phyloP scores from a whole-genome alignment of 2,329 filamentous ascomycete species.

The Curvularia sp. region DNA sequence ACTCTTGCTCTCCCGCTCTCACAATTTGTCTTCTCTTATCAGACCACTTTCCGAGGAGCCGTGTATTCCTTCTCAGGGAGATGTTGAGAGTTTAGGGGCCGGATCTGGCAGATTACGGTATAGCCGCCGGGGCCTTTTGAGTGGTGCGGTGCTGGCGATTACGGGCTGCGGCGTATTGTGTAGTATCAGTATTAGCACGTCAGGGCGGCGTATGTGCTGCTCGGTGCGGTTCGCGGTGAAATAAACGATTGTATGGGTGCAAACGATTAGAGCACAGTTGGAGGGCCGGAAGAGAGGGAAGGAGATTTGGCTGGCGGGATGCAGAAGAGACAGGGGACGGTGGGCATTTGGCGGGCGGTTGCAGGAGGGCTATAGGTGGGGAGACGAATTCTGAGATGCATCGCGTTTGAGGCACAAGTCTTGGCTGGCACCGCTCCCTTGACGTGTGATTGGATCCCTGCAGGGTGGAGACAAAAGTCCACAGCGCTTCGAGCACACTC shows the following conservation, averaged over 20 bases:
- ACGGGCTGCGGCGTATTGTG: conserved; percentile 19
- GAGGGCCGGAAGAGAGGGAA: conserved; percentile 29
- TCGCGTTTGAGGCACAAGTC: conserved; percentile 44
- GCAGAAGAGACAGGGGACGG: conserved; percentile 40
- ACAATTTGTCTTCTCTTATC: conserved; percentile 22
- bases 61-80: conserved; percentile 31
- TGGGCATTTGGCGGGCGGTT: conserved; percentile 47
- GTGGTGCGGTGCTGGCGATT: conserved; percentile 26
- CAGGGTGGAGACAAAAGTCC: conserved; percentile 38
- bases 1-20: conserved; percentile 10
- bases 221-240: conserved; percentile 12
- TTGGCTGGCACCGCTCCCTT: conserved; percentile 39
- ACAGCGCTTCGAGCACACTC: conserved; percentile 42
- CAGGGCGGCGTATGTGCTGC: conserved; percentile 16
- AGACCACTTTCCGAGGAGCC: conserved; percentile 37
- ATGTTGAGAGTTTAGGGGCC: conserved; percentile 25
- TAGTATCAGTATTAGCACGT: conserved; percentile 26
- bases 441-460: conserved; percentile 44
- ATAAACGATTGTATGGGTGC: conserved; percentile 32
- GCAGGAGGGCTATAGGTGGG: conserved; percentile 47
- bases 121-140: conserved; percentile 44
- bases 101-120: conserved; percentile 22
- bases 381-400: conserved; percentile 48
- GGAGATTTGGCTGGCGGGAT: conserved; percentile 40
- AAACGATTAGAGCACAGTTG: conserved; percentile 34